phyloP scores from a whole-genome alignment of 1,284 basidiomycete genomes.

The Pseudozyma flocculosa region DNA sequence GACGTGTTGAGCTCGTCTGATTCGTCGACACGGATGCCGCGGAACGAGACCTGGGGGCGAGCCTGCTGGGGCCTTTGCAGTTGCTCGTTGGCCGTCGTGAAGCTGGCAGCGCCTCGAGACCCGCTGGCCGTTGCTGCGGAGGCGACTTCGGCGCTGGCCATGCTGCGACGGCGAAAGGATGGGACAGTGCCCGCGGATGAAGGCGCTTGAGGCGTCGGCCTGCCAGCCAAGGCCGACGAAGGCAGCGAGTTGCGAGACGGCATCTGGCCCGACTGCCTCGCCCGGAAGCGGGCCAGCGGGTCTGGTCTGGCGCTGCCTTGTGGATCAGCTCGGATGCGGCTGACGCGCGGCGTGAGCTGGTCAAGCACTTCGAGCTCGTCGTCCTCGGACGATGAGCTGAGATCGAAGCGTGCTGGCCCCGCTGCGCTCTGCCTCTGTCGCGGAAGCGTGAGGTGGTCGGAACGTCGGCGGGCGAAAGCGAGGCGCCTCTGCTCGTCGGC shows the following conservation, averaged over 20 bases:
- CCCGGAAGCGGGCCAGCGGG: not conserved
- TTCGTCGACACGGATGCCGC: slow-evolving; percentile 3
- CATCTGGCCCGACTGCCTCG: not conserved
- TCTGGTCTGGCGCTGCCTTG: not conserved
- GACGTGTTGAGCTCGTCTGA: slow-evolving; percentile 2
- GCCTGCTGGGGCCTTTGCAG: too few species aligned
- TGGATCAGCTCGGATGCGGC: not conserved
- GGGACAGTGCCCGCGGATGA: not conserved
- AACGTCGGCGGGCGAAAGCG: not conserved
- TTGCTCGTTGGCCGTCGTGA: not conserved
- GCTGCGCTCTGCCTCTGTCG: not conserved
- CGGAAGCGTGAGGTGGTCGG: not conserved
- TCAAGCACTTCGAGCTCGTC: not conserved
- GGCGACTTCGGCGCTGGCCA: not conserved
- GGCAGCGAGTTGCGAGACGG: not conserved
- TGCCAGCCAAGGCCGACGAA: too few species aligned
- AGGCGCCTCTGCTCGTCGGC: not conserved
- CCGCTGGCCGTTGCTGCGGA: not conserved
- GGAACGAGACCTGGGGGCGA: not conserved
- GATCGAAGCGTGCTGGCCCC: not conserved
- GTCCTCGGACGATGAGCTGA: not conserved
- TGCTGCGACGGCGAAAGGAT: not conserved
- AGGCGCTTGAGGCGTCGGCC: too few species aligned
- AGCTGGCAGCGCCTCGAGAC: not conserved
- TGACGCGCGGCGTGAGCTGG: not conserved